Percentiles rank a stretch among this genome's conserved stretches.
Evolutionary conservation across 495 filamentous ascomycete genomes (phyloP).

Genomic region (Xylaria palmicola): DNA sequence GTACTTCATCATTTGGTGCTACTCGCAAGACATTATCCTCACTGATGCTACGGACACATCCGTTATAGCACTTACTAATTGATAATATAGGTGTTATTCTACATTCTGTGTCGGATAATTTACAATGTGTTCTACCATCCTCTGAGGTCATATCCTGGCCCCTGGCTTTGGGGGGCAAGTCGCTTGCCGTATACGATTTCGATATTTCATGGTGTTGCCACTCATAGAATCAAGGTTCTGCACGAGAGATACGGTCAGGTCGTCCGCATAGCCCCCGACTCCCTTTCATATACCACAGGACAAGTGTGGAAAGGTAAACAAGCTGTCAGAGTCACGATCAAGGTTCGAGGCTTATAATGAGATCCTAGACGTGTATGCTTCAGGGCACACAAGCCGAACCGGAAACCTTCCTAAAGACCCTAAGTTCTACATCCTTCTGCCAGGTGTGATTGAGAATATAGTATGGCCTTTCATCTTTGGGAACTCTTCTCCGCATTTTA

Average conservation of each 20-base stretch:
- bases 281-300: not conserved
- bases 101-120: not conserved
- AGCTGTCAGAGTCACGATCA: not conserved
- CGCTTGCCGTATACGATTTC: slow-evolving; percentile 8
- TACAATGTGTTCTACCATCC: slow-evolving; percentile 13
- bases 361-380: not conserved
- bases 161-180: not conserved
- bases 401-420: slow-evolving; percentile 5
- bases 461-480: not conserved
- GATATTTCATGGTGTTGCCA: not conserved
- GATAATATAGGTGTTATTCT: not conserved
- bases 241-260: slow-evolving; percentile 9
- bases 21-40: too few relatives aligned
- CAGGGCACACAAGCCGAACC: not conserved
- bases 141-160: slow-evolving; percentile 3
- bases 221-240: not conserved
- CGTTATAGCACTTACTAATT: not conserved
- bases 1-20: too few relatives aligned
- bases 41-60: too few relatives aligned
- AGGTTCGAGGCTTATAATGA: not conserved
- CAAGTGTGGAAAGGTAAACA: not conserved
- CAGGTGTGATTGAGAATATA: not conserved
- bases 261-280: slow-evolving; percentile 1
- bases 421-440: not conserved
- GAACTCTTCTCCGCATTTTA: not conserved